Percentiles rank a stretch among this genome's conserved stretches.
phyloP scores from a whole-genome alignment of 2,329 filamentous ascomycete species.

The Gliomastix tumulicola region DNA sequence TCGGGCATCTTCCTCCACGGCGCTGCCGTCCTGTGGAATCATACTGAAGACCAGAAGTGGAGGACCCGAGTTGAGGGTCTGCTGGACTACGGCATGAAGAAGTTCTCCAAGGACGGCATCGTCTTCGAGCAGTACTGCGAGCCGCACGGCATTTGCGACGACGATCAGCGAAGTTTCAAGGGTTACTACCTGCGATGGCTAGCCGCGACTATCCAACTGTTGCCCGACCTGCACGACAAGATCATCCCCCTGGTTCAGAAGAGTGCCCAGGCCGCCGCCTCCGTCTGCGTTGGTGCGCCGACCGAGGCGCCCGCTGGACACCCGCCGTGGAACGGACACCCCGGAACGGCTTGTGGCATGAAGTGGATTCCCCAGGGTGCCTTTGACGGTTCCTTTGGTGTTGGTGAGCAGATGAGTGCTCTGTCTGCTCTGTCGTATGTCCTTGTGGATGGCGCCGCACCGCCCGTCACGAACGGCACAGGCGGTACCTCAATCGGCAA shows the following conservation, averaged over 20 bases:
- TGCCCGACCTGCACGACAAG: conserved; percentile 39
- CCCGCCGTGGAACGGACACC: conserved; percentile 36
- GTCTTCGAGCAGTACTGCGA: conserved; percentile 66
- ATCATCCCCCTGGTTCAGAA: conserved; percentile 44
- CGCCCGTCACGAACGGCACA: conserved; percentile 42
- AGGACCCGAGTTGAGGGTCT: conserved; percentile 53
- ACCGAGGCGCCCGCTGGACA: conserved; percentile 7
- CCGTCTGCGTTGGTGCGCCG: conserved; percentile 41
- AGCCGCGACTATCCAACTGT: conserved; percentile 45
- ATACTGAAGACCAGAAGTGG: conserved; percentile 48
- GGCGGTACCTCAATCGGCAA: conserved; percentile 55
- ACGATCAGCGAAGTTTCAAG: conserved; percentile 70
- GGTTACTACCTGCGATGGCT: conserved; percentile 66
- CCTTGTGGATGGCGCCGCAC: conserved; percentile 34
- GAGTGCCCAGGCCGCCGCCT: conserved; percentile 45
- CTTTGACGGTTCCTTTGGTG: conserved; percentile 55
- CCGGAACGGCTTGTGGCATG: conserved; percentile 61
- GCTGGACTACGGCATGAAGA: conserved; percentile 36
- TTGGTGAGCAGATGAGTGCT: conserved; percentile 65
- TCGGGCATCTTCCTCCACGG: conserved; percentile 59
- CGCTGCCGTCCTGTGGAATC: conserved; percentile 54
- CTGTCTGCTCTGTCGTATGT: conserved; percentile 57
- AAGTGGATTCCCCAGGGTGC: conserved; percentile 45
- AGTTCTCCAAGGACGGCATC: conserved; percentile 48
- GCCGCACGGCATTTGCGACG: conserved; percentile 51